These are phyloP conservation scores for Sphaerostilbella broomeana DNA, from an alignment of 2,329 filamentous ascomycete genomes.

Conservation along the genomic window DNA sequence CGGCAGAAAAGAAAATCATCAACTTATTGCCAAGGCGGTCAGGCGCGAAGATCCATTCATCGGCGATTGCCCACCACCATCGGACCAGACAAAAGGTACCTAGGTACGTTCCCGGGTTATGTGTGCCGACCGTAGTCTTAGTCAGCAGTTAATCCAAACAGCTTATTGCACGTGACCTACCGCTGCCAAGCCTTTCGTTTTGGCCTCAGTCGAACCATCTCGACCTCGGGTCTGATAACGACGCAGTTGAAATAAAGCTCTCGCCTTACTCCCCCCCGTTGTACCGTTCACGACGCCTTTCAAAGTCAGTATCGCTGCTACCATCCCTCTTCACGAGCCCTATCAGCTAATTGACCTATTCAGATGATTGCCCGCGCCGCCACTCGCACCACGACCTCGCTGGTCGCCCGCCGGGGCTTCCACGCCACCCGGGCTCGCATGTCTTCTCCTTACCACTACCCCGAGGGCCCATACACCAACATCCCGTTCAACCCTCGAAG, in stretches of 20 bases:
- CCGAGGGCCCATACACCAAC: slow-evolving; percentile 91
- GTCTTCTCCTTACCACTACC: slow-evolving; percentile 93
- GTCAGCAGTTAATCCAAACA: background rate
- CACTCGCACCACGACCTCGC: slow-evolving; percentile 56
- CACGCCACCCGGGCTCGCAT: slow-evolving; percentile 80
- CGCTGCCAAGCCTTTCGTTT: slow-evolving; percentile 22
- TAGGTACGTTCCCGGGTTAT: background rate
- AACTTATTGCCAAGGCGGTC: slow-evolving; percentile 20
- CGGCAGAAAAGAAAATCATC: slow-evolving; percentile 24
- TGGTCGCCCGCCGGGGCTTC: slow-evolving; percentile 87
- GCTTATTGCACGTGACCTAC: slow-evolving; percentile 16
- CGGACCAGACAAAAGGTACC: background rate
- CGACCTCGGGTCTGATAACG: slow-evolving; percentile 24
- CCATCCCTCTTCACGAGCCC: background rate
- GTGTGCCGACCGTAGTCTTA: background rate
- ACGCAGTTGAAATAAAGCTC: slow-evolving; percentile 21
- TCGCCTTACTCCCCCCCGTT: slow-evolving; percentile 20
- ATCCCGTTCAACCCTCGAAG: slow-evolving; percentile 94
- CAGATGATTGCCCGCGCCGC: slow-evolving; percentile 80
- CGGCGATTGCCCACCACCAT: background rate
- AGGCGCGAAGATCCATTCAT: slow-evolving; percentile 14
- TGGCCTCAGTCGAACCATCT: slow-evolving; percentile 27
- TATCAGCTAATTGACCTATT: slow-evolving; percentile 36
- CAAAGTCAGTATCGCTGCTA: slow-evolving; percentile 20
- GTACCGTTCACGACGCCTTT: slow-evolving; percentile 16